phyloP scores from a whole-genome alignment of 768 basidiomycete genomes.

The Ephemerocybe angulata region DNA sequence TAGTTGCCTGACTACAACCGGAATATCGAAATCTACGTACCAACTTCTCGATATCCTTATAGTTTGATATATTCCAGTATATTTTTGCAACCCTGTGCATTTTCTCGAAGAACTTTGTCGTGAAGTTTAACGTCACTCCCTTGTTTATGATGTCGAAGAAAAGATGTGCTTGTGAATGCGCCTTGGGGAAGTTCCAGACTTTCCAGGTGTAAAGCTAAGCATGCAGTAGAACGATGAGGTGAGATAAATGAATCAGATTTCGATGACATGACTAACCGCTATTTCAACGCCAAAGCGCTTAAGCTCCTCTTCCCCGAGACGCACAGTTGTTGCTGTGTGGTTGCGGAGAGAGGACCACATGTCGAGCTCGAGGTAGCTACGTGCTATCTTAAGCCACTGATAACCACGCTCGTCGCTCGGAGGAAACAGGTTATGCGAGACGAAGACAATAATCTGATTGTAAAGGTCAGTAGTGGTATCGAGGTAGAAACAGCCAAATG shows the following conservation, averaged over 20 bases:
- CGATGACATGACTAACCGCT: not conserved
- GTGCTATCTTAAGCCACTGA: not conserved
- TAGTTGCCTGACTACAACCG: not conserved
- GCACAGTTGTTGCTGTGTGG: not conserved
- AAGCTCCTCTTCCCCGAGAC: not conserved
- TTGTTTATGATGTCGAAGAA: not conserved
- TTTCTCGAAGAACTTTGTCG: constrained; percentile 6
- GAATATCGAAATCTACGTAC: not conserved
- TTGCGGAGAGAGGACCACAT: not conserved
- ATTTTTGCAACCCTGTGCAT: not conserved
- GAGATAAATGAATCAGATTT: not conserved
- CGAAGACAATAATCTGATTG: constrained; percentile 5
- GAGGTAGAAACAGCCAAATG: not conserved
- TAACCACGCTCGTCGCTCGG: not conserved
- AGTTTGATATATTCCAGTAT: constrained; percentile 3
- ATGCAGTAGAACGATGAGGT: not conserved
- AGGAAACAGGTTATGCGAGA: not conserved
- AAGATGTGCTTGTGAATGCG: not conserved
- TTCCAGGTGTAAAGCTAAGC: not conserved
- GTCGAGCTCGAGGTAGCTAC: constrained; percentile 1
- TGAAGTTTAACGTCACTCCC: not conserved
- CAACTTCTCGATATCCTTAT: constrained; percentile 2
- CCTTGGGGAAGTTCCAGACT: not conserved
- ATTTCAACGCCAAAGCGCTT: not conserved
- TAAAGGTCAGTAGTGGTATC: not conserved